A percentile compares a stretch with the other conserved stretches of the same genome.
Conservation (phyloP, 495 filamentous ascomycete genomes). For the Neurospora sp. region DNA sequence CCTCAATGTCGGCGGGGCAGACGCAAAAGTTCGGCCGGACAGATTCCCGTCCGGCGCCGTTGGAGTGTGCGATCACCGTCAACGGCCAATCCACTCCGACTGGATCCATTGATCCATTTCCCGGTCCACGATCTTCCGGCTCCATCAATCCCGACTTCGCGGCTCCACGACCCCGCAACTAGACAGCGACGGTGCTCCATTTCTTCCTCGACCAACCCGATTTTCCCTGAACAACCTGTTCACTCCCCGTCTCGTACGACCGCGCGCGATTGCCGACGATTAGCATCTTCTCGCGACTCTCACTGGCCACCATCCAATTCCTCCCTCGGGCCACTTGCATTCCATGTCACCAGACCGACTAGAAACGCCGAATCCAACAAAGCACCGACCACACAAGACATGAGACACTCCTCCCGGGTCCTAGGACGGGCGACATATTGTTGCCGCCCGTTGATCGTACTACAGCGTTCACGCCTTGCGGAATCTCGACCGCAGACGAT, state of each 20-base stretch:
- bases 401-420: not conserved
- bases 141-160: not conserved
- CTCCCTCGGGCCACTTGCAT: not conserved
- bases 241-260: not conserved
- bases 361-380: not conserved
- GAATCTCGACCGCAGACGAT: not conserved
- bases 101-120: not conserved
- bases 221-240: not conserved
- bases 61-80: not conserved
- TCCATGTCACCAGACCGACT: not conserved
- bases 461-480: not conserved
- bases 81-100: not conserved
- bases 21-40: not conserved
- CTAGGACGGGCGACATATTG: not conserved
- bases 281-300: not conserved
- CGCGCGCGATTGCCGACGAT: not conserved
- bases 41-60: not conserved
- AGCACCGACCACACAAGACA: not conserved
- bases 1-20: not conserved
- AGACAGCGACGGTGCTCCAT: not conserved
- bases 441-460: not conserved
- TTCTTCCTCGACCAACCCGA: not conserved
- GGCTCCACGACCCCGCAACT: not conserved
- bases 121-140: not conserved
- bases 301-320: not conserved